phyloP scores from a whole-genome alignment of 2,329 filamentous ascomycete genomes.

The Aspergillus pseudonomiae region DNA sequence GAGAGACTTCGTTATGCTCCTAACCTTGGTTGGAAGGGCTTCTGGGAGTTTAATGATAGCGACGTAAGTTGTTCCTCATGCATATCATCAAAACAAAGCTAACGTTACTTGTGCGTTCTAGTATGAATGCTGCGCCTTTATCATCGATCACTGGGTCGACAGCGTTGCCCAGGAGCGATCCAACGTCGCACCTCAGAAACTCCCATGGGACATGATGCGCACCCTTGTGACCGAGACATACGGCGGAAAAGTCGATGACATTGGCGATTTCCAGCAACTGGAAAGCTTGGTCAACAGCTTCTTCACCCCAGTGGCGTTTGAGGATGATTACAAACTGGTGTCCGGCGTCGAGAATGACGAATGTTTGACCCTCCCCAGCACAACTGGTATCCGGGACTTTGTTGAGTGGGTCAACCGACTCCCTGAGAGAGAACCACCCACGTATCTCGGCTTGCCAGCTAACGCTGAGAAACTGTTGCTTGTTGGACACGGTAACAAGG shows the following conservation, averaged over 20 bases:
- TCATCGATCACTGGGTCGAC: constrained; percentile 95
- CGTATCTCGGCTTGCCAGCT: constrained; percentile 87
- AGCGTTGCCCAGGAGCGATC: constrained; percentile 78
- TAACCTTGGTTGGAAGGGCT: constrained; percentile 93
- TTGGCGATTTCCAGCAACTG: constrained; percentile 77
- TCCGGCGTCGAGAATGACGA: constrained; percentile 63
- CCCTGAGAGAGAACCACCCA: constrained; percentile 93
- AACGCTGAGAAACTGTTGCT: constrained; percentile 96
- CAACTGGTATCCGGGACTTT: constrained; percentile 84
- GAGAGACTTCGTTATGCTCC: constrained; percentile 93
- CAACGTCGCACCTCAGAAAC: constrained; percentile 89
- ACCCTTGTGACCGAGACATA: constrained; percentile 92
- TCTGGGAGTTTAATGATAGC: constrained; percentile 99
- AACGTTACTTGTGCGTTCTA: constrained; percentile 41
- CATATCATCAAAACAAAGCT: constrained; percentile 14
- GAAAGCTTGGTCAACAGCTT: constrained; percentile 73
- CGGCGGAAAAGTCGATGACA: constrained; percentile 94
- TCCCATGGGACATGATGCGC: constrained; percentile 95
- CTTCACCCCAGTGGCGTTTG: constrained; percentile 86
- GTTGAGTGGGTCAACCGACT: constrained; percentile 87
- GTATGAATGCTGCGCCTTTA: constrained; percentile 97
- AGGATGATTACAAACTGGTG: constrained; percentile 88
- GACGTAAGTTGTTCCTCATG: constrained; percentile 70
- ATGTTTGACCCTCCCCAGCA: constrained; percentile 73
- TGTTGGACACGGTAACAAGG: constrained; percentile 80